phyloP scores from a whole-genome alignment of 2,329 filamentous ascomycete species.

The Epichloe gansuensis region DNA sequence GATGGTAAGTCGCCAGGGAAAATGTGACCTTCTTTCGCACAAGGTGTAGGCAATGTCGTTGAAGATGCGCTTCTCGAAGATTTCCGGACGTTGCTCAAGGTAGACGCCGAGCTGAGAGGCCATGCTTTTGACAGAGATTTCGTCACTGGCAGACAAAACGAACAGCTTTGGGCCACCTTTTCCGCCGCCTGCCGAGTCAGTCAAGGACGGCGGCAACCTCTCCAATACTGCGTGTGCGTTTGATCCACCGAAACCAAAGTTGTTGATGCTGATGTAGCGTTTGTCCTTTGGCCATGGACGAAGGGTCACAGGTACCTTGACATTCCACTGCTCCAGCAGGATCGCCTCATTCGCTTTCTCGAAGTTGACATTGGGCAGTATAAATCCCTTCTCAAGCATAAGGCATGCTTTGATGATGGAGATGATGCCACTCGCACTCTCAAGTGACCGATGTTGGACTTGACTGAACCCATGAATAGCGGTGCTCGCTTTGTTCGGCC shows the following conservation, averaged over 20 bases:
- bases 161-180: conserved; percentile 23
- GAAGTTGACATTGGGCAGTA: conserved; percentile 39
- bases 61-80: conserved; percentile 30
- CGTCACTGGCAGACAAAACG: conserved; percentile 27
- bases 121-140: conserved; percentile 18
- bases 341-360: conserved; percentile 37
- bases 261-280: conserved; percentile 37
- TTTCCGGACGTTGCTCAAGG: conserved; percentile 29
- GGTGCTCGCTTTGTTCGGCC: conserved; percentile 26
- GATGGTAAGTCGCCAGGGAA: conserved; percentile 32
- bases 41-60: conserved; percentile 37
- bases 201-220: conserved; percentile 1
- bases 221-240: conserved; percentile 32
- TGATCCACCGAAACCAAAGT: conserved; percentile 34
- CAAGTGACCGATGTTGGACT: conserved; percentile 39
- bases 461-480: conserved; percentile 35
- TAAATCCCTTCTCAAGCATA: conserved; percentile 36
- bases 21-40: conserved; percentile 29
- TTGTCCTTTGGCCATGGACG: conserved; percentile 35
- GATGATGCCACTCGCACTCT: conserved; percentile 36
- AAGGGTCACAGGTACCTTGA: conserved; percentile 34
- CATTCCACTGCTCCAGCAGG: conserved; percentile 35
- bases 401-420: conserved; percentile 39
- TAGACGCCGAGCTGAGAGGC: conserved; percentile 24
- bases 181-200: background rate